Percentiles rank a stretch among this genome's conserved stretches.
phyloP scores from a whole-genome alignment of 805 yeast genomes.

The Suhomyces sp. region DNA sequence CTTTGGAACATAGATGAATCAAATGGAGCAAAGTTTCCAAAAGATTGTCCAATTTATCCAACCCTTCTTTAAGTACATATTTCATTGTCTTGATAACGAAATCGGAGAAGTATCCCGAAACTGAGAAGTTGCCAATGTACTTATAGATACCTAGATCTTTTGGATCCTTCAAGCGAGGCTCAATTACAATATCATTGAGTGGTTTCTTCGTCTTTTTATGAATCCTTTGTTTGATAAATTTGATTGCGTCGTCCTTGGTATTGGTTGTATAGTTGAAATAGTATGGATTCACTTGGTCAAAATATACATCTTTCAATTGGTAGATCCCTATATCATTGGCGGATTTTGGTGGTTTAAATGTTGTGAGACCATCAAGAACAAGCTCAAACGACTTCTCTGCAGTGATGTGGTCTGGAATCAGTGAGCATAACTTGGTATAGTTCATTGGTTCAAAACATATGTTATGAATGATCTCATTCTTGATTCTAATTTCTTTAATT shows the following conservation, averaged over 20 bases:
- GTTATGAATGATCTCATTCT: slow-evolving; percentile 75
- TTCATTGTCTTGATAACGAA: slow-evolving; percentile 52
- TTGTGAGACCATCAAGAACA: slow-evolving; percentile 34
- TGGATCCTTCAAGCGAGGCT: slow-evolving; percentile 47
- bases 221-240: slow-evolving; percentile 52
- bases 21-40: slow-evolving; percentile 63
- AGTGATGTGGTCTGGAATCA: slow-evolving; percentile 73
- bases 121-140: slow-evolving; percentile 50
- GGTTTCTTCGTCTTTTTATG: slow-evolving; percentile 39
- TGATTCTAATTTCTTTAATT: slow-evolving; percentile 50
- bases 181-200: slow-evolving; percentile 51
- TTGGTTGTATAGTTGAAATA: slow-evolving; percentile 76
- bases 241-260: slow-evolving; percentile 80
- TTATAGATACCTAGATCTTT: slow-evolving; percentile 38
- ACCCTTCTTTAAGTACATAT: slow-evolving; percentile 34
- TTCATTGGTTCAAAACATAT: slow-evolving; percentile 74
- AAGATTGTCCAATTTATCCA: slow-evolving; percentile 53
- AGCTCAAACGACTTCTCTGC: slow-evolving; percentile 72
- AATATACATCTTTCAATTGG: slow-evolving; percentile 35
- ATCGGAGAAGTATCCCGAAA: slow-evolving; percentile 51
- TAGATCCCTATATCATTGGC: slow-evolving; percentile 39
- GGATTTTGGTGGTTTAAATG: slow-evolving; percentile 32
- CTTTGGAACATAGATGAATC: slow-evolving; percentile 55
- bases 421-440: slow-evolving; percentile 66
- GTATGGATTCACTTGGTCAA: slow-evolving; percentile 54